Evolutionary conservation across 140 eudicot genomes (phyloP), one percentile per base, ranked within the genome.

Genomic region (Anethum foeniculum): DNA sequence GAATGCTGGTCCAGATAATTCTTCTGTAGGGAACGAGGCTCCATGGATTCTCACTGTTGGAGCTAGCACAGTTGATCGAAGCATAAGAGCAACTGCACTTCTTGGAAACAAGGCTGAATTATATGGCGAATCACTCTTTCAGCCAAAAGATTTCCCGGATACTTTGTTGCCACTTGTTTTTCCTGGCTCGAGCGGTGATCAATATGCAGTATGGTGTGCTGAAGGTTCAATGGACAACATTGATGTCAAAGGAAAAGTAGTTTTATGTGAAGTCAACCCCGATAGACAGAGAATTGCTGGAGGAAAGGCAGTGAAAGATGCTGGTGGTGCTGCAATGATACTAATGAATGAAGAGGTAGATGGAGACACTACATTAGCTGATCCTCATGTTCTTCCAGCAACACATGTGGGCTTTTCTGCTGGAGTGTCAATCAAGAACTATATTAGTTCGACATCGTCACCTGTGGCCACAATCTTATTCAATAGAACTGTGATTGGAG

Each of bases 21-120:
- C 34, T 13, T 58, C 85, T 6, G 2, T 82, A 64, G 47, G 81
- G 6, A 82, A 82, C 14, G 49, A 39, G 25, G 85, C 85, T 16
- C 85, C 85, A 30, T 77, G 85, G 85, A 64, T 76, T 39, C 41
- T 82, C 43, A 76, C 92, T 28, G 94, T 91, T 21, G 98, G 96
- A 6, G 98, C 96, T 28, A 89, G 98, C 75, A 89, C 90, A 16
- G 44, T 91, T 13, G 96, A 93, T 32, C 83, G 97, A 47, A 82
- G 82, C 41, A 71, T 90, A 80, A 43, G 39, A 23, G 85, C 90
- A 25, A 77, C 87, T 0, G 94, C 83, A 44, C 78, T 83, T 41
- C 90, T 93, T 0, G 94, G 96, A 71, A 87, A 91, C 85, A 81
- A 83, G 15, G 38, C 28, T 34, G 32, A 67, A 28, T 64, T 86